Evolutionary conservation across 176 grass and related monocot genomes (phyloP).

Genomic region (Avena eriantha): DNA sequence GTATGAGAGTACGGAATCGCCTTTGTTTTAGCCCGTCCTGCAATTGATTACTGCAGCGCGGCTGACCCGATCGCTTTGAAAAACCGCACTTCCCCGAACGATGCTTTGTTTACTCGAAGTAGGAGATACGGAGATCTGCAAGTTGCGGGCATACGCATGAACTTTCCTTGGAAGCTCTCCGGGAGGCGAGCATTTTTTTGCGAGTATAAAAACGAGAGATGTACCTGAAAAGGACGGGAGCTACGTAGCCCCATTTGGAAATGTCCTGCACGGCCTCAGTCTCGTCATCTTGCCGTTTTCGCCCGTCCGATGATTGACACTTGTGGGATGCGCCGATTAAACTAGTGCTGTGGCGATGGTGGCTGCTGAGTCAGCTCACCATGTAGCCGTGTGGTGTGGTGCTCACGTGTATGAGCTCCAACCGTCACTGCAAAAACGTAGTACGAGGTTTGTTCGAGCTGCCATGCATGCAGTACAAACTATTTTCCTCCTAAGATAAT

Average conservation of each 20-base stretch:
- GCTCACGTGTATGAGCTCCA: too few species aligned
- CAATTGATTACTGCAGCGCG: background rate
- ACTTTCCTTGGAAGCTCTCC: conserved; percentile 35
- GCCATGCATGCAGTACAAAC: too few species aligned
- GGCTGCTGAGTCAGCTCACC: too few species aligned
- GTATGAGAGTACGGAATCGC: background rate
- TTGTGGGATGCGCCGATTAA: conserved; percentile 33
- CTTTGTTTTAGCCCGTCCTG: background rate
- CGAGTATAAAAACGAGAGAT: background rate
- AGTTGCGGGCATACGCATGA: background rate
- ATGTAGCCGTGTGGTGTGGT: too few species aligned
- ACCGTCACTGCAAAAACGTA: too few species aligned
- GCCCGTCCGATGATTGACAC: conserved; percentile 59
- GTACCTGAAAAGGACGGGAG: conserved; percentile 25
- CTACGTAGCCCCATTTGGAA: conserved; percentile 44
- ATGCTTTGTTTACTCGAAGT: conserved; percentile 22
- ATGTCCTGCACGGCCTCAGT: conserved; percentile 27
- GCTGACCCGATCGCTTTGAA: background rate
- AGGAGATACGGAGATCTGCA: background rate
- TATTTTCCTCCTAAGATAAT: too few species aligned
- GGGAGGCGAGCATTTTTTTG: background rate
- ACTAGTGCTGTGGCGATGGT: background rate
- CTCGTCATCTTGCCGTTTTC: conserved; percentile 51
- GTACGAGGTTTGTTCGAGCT: too few species aligned
- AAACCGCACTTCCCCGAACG: background rate